Evolutionary conservation across 805 yeast genomes (phyloP), one percentile per base, ranked within the genome.

Genomic region (Candida sonorensis): DNA sequence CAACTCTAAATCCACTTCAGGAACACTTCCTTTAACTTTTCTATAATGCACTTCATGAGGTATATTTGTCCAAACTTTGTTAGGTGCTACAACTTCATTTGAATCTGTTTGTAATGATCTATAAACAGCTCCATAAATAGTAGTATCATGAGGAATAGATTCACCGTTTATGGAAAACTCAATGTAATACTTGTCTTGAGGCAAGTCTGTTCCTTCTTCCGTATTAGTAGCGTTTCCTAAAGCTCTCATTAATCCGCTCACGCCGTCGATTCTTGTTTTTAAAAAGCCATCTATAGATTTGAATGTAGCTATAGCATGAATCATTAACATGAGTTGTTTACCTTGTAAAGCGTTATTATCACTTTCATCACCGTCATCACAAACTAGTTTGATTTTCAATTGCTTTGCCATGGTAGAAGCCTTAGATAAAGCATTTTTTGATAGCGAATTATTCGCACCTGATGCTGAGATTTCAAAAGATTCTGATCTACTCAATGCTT

Each of bases 51-150:
- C 62, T 1, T 59, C 61, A 40, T 78, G 88, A 3, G 67, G 55
- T 5, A 55, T 49, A n/a, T 59, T 63, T 4, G 62, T 51, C 90
- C 94, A 84, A 12, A 85, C 60, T 30, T 50, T 61, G 7, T 53
- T 50, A 0, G 76, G 60, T 17, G 76, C 70, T 17, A 74, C 63
- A 15, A 49, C 47, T 25, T 60, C 62, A 19, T 59, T 59, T 1
- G 67, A 43, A 12, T 57, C 45, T 7, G 39, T 31, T 48, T 71
- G 68, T 10, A 69, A 50, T 3, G 72, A 58, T 30, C 71, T 68
- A 50, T 75, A 77, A 5, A 81, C 61, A 0, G 86, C 88, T 1
- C 92, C 92, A 55, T 77, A 82, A 2, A 85, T 67, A 0, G 95
- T 84, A 0, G 83, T 74, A 31, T 73, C 83, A 23, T 63, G 62